Evolutionary conservation across 306 rosid species (phyloP), one percentile per base, ranked within the genome.

Genomic region (Chamaecrista fasciculata): DNA sequence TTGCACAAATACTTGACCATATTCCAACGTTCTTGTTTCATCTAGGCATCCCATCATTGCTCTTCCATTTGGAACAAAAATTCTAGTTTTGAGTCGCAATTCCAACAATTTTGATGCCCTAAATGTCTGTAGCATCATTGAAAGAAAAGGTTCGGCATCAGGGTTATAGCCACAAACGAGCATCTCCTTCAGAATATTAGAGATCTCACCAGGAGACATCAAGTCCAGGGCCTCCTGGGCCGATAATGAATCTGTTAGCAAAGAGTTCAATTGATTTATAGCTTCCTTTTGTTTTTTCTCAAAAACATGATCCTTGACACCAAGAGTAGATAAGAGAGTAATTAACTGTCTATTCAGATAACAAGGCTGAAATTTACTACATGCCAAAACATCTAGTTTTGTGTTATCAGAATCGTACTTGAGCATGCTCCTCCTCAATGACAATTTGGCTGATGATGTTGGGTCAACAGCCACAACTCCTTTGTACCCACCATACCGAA

Each of bases 21-120:
- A 86, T 69, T 81, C 91, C 14, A 92, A 70, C 42, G 84, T 85
- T 78, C 76, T 47, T 16, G 95, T 92, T 84, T 92, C 96, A 66
- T 92, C 98, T n/a, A 92, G 85, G 75, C 90, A 86, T 20, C 98
- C 98, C 92, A 92, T 86, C 98, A 92, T 87, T 69, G 95, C 92
- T 81, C 89, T 81, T 76, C 98, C 98, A 3, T 76, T 43, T 55
- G 91, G 95, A 71, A 92, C 73, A 64, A 82, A 70, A 71, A 92
- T 87, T 79, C 88, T 89, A 61, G 88, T 33, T 73, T 80, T 92
- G 4, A 33, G 80, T 47, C 89, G 81, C 83, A 92, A 63, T 43
- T 87, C 98, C 77, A 82, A 65, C 60, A 92, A 67, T 73, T 89
- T 89, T 16, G 88, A 86, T 60, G 91, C 87, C 69, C 96, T 85